phyloP scores from a whole-genome alignment of 257 asterid genomes.

The Osmanthus fragrans region DNA sequence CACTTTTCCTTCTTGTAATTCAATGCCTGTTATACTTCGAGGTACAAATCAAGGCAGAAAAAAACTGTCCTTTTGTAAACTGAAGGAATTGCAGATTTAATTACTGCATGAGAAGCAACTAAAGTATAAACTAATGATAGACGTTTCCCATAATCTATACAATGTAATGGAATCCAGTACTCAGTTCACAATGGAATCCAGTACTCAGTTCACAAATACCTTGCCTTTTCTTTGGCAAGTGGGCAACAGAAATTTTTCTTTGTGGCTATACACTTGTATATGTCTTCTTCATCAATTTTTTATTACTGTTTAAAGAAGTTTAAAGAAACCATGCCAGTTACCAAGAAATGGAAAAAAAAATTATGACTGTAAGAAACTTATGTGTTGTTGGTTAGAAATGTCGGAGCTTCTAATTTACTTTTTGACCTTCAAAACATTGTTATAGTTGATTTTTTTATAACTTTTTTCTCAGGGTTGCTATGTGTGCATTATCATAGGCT shows the following conservation, averaged over 20 bases:
- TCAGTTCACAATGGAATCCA: background rate
- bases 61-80: background rate
- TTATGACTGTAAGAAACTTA: background rate
- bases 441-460: constrained; percentile 15
- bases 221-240: background rate
- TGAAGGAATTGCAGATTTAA: background rate
- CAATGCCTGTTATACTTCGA: background rate
- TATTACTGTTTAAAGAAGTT: background rate
- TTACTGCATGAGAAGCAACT: background rate
- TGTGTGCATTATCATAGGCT: constrained; percentile 89
- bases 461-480: constrained; percentile 76
- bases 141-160: background rate
- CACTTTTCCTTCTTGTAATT: background rate
- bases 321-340: constrained; percentile 8
- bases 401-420: background rate
- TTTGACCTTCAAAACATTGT: constrained; percentile 1
- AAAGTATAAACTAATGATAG: background rate
- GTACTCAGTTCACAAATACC: background rate
- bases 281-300: background rate
- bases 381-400: constrained; percentile 4
- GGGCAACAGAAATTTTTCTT: background rate
- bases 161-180: background rate
- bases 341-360: background rate
- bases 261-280: background rate
- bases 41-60: background rate